Conservation (phyloP, 2,329 filamentous ascomycete genomes). For the Neobulgaria alba region DNA sequence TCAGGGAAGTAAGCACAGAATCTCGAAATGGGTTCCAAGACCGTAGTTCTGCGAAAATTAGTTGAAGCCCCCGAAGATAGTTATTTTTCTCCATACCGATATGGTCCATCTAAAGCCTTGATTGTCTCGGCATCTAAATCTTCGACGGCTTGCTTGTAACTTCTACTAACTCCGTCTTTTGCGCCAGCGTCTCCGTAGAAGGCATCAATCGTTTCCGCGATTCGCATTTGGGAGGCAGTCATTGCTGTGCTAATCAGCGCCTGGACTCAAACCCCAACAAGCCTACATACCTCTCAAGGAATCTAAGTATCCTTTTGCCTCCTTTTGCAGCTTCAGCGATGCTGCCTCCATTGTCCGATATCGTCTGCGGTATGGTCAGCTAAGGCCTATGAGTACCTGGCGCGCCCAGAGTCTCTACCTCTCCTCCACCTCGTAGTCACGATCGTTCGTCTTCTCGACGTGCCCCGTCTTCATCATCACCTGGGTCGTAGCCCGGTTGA, state of each 20-base stretch:
- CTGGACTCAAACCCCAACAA: neutral
- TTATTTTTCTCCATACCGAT: constrained; percentile 50
- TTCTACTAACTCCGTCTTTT: constrained; percentile 87
- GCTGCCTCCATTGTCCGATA: constrained; percentile 98
- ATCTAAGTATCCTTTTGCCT: constrained; percentile 96
- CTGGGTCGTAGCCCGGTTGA: constrained; percentile 97
- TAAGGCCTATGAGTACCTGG: neutral
- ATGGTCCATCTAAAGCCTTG: constrained; percentile 94
- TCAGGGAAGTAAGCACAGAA: constrained; percentile 99
- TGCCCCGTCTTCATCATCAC: constrained; percentile 99
- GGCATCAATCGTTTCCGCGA: constrained; percentile 97
- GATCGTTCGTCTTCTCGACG: constrained; percentile 97
- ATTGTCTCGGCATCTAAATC: constrained; percentile 97
- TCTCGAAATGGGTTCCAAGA: constrained; percentile 87
- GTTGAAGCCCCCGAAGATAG: neutral
- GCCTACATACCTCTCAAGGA: constrained; percentile 66
- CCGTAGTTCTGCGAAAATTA: constrained; percentile 57
- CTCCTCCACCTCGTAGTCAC: constrained; percentile 97
- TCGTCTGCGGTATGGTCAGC: constrained; percentile 46
- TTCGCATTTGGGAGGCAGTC: constrained; percentile 98
- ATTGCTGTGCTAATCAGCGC: constrained; percentile 54
- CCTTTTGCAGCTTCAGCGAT: constrained; percentile 85
- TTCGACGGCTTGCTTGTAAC: constrained; percentile 97
- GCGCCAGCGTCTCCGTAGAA: constrained; percentile 97
- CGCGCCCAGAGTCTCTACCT: constrained; percentile 41